Evolutionary conservation across 1,284 basidiomycete species (phyloP).

Genomic region (Tetrapyrgos nigripes): DNA sequence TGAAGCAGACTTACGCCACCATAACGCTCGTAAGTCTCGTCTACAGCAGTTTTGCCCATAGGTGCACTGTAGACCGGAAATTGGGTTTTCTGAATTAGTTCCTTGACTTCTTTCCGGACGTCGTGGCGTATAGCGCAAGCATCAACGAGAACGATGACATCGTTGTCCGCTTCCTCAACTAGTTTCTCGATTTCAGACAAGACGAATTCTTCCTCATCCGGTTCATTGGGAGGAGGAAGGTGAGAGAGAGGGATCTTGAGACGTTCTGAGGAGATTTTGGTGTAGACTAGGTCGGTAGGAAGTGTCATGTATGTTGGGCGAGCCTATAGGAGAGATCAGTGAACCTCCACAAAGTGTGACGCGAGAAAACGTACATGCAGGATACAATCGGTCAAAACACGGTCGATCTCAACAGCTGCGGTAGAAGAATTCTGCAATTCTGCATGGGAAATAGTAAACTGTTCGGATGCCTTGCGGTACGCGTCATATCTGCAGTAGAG

Average conservation of each 20-base stretch:
- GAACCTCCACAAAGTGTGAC: neutral
- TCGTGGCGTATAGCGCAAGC: slow-evolving; percentile 88
- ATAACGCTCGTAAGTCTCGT: slow-evolving; percentile 84
- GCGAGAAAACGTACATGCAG: slow-evolving; percentile 48
- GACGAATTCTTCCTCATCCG: slow-evolving; percentile 73
- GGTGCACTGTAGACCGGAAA: slow-evolving; percentile 85
- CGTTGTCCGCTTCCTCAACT: slow-evolving; percentile 65
- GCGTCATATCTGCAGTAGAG: slow-evolving; percentile 66
- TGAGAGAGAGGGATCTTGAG: slow-evolving; percentile 70
- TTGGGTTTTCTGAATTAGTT: slow-evolving; percentile 74
- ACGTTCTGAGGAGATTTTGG: slow-evolving; percentile 69
- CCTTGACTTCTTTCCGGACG: slow-evolving; percentile 69
- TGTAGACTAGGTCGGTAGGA: slow-evolving; percentile 84
- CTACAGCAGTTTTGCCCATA: slow-evolving; percentile 88
- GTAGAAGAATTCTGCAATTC: slow-evolving; percentile 57
- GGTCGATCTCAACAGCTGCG: slow-evolving; percentile 81
- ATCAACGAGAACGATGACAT: slow-evolving; percentile 86
- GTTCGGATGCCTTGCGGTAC: slow-evolving; percentile 78
- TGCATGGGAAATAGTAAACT: slow-evolving; percentile 79
- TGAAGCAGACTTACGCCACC: slow-evolving; percentile 72
- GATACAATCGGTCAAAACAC: slow-evolving; percentile 79
- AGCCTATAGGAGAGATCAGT: slow-evolving; percentile 49
- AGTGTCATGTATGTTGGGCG: slow-evolving; percentile 90
- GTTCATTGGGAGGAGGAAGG: slow-evolving; percentile 57
- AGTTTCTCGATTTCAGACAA: slow-evolving; percentile 74